Percentiles rank a stretch among this genome's conserved stretches.
These are phyloP conservation scores for Hymenoscyphus linearis DNA, from an alignment of 2,329 filamentous ascomycete genomes.

Conservation along the genomic window DNA sequence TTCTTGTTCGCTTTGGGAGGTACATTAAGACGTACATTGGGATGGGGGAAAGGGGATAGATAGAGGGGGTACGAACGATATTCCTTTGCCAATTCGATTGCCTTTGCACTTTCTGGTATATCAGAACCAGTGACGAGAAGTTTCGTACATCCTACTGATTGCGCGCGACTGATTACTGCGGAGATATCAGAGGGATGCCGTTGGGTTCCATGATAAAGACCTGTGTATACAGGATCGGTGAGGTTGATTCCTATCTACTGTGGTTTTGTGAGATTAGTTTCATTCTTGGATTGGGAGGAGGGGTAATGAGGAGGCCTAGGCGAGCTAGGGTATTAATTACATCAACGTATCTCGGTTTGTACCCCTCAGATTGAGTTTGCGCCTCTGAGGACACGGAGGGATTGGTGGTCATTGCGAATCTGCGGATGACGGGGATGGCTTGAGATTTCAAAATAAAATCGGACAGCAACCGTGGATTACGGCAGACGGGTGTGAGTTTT, in stretches of 20 bases:
- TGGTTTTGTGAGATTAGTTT: conserved; percentile 4
- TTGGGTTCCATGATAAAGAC: conserved; percentile 75
- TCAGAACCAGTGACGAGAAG: conserved; percentile 93
- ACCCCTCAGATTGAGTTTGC: background rate
- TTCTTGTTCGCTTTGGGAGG: background rate
- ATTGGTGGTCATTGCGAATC: conserved; percentile 13
- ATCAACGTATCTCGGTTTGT: conserved; percentile 55
- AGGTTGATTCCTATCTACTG: conserved; percentile 86
- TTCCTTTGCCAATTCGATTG: conserved; percentile 65
- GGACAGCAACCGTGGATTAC: background rate
- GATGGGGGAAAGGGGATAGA: background rate
- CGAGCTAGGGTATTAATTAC: conserved; percentile 36
- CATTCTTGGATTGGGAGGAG: background rate
- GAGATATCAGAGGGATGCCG: conserved; percentile 67
- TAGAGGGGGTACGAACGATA: conserved; percentile 51
- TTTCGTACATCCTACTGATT: conserved; percentile 75
- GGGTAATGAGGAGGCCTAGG: background rate
- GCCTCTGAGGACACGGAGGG: background rate
- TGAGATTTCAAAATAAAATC: background rate
- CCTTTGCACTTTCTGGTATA: conserved; percentile 69
- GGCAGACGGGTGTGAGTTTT: background rate
- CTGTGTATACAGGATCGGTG: conserved; percentile 84
- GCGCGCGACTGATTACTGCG: conserved; percentile 73
- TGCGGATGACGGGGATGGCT: background rate
- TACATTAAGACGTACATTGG: background rate